Evolutionary conservation across 768 basidiomycete genomes (phyloP).

Genomic region (Rhodotorula kratochvilovae): DNA sequence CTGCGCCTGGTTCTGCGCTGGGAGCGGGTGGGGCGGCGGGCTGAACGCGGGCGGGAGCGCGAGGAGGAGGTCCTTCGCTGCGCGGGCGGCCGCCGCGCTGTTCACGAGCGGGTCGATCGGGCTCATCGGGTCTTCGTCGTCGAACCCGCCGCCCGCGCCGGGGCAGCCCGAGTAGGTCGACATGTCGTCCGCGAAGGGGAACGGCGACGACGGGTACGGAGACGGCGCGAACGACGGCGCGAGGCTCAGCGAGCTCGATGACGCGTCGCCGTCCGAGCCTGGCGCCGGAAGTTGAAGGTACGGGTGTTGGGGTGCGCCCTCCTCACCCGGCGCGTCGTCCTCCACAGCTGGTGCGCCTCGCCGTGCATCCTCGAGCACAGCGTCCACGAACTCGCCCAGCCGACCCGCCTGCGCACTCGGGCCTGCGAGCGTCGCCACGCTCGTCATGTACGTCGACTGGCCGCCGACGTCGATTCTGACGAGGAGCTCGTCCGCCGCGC

Average conservation of each 20-base stretch:
- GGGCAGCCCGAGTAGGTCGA: not conserved
- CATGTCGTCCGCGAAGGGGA: constrained; percentile 22
- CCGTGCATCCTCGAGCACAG: not conserved
- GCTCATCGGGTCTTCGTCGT: not conserved
- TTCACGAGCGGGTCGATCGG: constrained; percentile 26
- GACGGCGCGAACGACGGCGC: not conserved
- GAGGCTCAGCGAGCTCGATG: constrained; percentile 6
- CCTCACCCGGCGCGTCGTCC: not conserved
- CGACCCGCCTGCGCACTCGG: not conserved
- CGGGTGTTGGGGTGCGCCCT: not conserved
- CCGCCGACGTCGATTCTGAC: constrained; percentile 27
- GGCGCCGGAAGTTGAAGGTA: not conserved
- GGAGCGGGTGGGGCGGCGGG: constrained; percentile 5
- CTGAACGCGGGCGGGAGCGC: constrained; percentile 3
- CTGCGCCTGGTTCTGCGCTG: not conserved
- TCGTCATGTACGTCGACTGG: constrained; percentile 14
- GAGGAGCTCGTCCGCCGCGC: not conserved
- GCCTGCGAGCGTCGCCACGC: constrained; percentile 1
- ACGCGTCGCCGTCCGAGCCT: not conserved
- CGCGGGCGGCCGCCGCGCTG: not conserved
- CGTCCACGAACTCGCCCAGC: constrained; percentile 20
- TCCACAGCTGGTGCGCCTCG: not conserved
- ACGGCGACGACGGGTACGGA: constrained; percentile 6
- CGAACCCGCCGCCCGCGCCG: not conserved
- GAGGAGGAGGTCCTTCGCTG: not conserved